Evolutionary conservation across 2,329 filamentous ascomycete species (phyloP), one percentile per base, ranked within the genome.

Genomic region (Parafenestella ontariensis): DNA sequence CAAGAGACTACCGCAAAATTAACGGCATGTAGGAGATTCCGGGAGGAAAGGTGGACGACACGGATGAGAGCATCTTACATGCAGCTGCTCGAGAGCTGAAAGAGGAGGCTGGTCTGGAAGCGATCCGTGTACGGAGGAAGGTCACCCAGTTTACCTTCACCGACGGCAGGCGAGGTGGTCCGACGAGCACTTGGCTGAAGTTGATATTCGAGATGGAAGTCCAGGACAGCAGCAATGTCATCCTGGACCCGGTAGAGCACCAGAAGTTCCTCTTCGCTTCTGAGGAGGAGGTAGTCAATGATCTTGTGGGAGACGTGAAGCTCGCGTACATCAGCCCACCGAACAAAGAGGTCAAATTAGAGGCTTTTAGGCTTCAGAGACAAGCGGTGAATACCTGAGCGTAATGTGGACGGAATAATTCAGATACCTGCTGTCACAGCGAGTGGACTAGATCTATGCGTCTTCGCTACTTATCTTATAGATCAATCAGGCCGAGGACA

Each of bases 51-150:
- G 74, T 75, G 24, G 82, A 85, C 33, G 62, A 70, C 10, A 69
- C 68, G 0, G 82, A 85, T 53, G 63, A 71, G 13, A 82, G 78
- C 0, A 71, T 85, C 29, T 66, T 85, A 0, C 78, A 82, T 46
- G 78, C 77, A 1, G 78, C 79, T 2, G 82, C 74, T 9, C 76
- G 82, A 7, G 82, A 85, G 58, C 68, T 83, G 10, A 75, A 77
- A 37, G 83, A 85, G 64, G 83, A 85, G 61, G 79, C 79, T 0
- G 82, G 82, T 0, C 67, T 85, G 20, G 71, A 70, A 39, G 78
- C 82, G 2, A 77, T 68, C 20, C 67, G 66, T 10, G 70, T 84
- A 31, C 65, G 78, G 2, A 74, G 78, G 23, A 70, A 80, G 46
- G 77, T 82, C 7, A 68, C 66, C 15, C 76, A 77, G 65, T 67